phyloP scores from a whole-genome alignment of 768 basidiomycete species.

The Boletales sp. region DNA sequence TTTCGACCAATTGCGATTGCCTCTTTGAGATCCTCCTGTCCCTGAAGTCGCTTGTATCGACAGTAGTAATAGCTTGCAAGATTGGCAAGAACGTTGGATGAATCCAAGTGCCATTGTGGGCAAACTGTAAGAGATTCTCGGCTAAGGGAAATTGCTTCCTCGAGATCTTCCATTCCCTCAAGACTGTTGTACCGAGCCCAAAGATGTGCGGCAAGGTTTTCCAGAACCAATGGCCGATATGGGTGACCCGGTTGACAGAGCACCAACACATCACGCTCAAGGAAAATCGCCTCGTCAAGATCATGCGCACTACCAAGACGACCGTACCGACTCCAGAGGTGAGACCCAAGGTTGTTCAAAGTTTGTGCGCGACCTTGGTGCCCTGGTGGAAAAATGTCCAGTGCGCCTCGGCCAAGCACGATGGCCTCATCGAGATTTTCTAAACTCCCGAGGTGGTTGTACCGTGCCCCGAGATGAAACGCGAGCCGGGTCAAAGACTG shows the following conservation, averaged over 20 bases:
- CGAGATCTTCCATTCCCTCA: not conserved
- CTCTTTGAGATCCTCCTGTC: not conserved
- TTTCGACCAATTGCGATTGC: not conserved
- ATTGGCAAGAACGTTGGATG: not conserved
- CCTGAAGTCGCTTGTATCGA: not conserved
- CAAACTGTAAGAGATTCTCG: not conserved
- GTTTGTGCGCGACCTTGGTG: slow-evolving; percentile 5
- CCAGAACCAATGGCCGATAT: not conserved
- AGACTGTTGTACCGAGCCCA: not conserved
- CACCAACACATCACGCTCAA: not conserved
- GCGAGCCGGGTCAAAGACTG: not conserved
- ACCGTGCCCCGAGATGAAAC: not conserved
- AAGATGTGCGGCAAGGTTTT: not conserved
- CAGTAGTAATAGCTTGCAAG: not conserved
- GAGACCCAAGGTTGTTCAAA: slow-evolving; percentile 12
- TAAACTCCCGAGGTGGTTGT: not conserved
- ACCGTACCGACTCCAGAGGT: slow-evolving; percentile 5
- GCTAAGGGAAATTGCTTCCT: not conserved
- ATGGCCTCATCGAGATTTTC: not conserved
- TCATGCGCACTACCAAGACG: not conserved
- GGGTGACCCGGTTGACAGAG: slow-evolving; percentile 1
- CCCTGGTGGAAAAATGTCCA: not conserved
- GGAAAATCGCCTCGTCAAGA: slow-evolving; percentile 20
- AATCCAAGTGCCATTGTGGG: not conserved
- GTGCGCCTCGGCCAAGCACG: not conserved